Evolutionary conservation across 2,329 filamentous ascomycete species (phyloP), one percentile per base, ranked within the genome.

Genomic region (Ophiosphaerella herpotricha): DNA sequence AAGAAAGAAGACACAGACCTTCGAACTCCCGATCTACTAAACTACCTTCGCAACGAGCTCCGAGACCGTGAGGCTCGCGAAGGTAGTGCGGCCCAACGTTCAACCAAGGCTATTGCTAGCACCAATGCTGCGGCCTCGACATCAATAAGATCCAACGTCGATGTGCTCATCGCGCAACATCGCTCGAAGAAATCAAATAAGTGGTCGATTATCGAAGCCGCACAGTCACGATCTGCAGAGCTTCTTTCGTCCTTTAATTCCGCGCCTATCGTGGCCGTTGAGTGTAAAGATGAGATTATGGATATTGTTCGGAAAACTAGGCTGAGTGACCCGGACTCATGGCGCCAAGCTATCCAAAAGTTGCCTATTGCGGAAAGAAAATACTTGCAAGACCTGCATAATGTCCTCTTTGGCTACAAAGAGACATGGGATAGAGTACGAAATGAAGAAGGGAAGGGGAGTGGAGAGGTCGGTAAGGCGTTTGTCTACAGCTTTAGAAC

Each of bases 401-500:
- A 91, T 53, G 78, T 93, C 71, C 78, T 97, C 45, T 69, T 77
- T 67, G 74, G 82, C 63, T 74, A 94, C 78, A 84, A 84, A 69
- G 73, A 78, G 58, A 75, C 81, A 70, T 78, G 86, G 78, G 75
- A 81, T 77, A 77, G 78, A 43, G 65, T 66, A 31, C 60, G 56
- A 1, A 62, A 56, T 46, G 60, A 65, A 33, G 59, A 64, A 41
- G 62, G 55, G 4, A 63, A 57, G n/a, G 69, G 75, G 4, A 82
- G 80, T 37, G 65, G 59, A 1, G 68, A 72, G 7, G 81, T 82
- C 21, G 82, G 83, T 39, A 89, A 92, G 69, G 89, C 90, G 9
- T 96, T 96, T 74, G 83, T 97, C 44, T 96, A 96, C 75, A 96
- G 96, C 65, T 96, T 95, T 63, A 81, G 91, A 52, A 95, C 90